Evolutionary conservation across 192 early-diverging fungal species (phyloP).

Genomic region (Jimgerdemannia lactiflua): DNA sequence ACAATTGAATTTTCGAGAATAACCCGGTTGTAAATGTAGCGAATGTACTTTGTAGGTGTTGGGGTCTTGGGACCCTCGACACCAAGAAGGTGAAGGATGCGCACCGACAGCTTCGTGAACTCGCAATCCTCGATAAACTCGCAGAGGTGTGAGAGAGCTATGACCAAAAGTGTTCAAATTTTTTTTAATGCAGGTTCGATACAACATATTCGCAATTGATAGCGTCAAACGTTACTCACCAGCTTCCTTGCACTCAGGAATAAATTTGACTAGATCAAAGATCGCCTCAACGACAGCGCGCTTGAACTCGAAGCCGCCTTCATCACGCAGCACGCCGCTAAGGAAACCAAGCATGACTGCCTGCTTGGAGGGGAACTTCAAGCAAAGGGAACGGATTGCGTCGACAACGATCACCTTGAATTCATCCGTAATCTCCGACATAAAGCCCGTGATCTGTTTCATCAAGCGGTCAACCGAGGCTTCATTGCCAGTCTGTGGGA

Average conservation of each 20-base stretch:
- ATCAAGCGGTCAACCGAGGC: conserved; percentile 96
- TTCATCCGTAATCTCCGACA: conserved; percentile 98
- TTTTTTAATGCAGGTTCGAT: neutral
- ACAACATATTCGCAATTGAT: neutral
- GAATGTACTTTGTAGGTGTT: conserved; percentile 94
- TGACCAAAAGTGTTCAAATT: conserved; percentile 1
- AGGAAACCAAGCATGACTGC: conserved; percentile 90
- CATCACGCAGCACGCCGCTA: conserved; percentile 90
- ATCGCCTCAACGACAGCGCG: conserved; percentile 96
- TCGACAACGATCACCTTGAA: conserved; percentile 99
- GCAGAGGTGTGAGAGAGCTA: conserved; percentile 92
- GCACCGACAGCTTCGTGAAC: conserved; percentile 97
- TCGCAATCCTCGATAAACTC: conserved; percentile 99
- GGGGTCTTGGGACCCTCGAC: conserved; percentile 89
- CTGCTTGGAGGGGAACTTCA: conserved; percentile 98
- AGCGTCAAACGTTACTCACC: conserved; percentile 34
- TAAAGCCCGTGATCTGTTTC: conserved; percentile 99
- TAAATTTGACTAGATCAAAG: conserved; percentile 91
- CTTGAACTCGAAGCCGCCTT: conserved; percentile 98
- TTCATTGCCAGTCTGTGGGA: conserved; percentile 85
- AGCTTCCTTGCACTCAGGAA: conserved; percentile 91
- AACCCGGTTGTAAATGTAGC: conserved; percentile 99
- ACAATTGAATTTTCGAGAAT: conserved; percentile 97
- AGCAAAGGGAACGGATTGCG: conserved; percentile 92
- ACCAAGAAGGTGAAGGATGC: conserved; percentile 93